These are phyloP conservation scores for Neurospora sp. DNA, from an alignment of 495 filamentous ascomycete genomes.

Conservation along the genomic window DNA sequence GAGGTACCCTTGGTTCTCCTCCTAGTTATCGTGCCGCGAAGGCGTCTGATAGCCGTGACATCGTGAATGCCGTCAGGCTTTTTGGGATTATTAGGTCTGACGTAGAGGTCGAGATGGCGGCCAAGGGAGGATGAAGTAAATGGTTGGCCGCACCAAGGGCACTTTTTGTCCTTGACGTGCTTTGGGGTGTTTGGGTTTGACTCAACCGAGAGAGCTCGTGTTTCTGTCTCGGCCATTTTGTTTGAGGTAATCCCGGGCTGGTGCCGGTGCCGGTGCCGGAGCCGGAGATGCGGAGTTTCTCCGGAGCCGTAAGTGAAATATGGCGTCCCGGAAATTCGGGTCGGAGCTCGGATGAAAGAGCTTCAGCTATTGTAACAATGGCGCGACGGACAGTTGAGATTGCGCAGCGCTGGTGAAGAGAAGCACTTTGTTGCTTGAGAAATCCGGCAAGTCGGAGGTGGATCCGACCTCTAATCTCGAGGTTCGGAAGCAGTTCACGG, in stretches of 20 bases:
- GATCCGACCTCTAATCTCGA: not conserved
- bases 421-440: not conserved
- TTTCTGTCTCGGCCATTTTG: constrained; percentile 14
- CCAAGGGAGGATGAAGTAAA: constrained; percentile 93
- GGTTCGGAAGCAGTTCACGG: not conserved
- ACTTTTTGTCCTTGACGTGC: constrained; percentile 64
- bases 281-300: not conserved
- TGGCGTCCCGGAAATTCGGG: not conserved
- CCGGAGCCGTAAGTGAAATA: not conserved
- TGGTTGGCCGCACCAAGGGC: constrained; percentile 72
- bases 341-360: not conserved
- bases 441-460: not conserved
- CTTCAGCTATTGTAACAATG: not conserved
- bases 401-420: not conserved
- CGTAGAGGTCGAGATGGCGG: constrained; percentile 82
- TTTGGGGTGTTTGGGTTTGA: constrained; percentile 15
- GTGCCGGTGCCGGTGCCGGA: not conserved
- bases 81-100: constrained; percentile 79
- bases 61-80: constrained; percentile 76
- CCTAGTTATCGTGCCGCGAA: constrained; percentile 74
- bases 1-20: constrained; percentile 59
- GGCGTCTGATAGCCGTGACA: constrained; percentile 73
- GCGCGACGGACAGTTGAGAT: not conserved
- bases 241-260: not conserved
- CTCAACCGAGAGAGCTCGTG: not conserved